Percentiles rank a stretch among this genome's conserved stretches.
Evolutionary conservation across 345 rosid genomes (phyloP).

Genomic region (Streptanthus diversifolius): DNA sequence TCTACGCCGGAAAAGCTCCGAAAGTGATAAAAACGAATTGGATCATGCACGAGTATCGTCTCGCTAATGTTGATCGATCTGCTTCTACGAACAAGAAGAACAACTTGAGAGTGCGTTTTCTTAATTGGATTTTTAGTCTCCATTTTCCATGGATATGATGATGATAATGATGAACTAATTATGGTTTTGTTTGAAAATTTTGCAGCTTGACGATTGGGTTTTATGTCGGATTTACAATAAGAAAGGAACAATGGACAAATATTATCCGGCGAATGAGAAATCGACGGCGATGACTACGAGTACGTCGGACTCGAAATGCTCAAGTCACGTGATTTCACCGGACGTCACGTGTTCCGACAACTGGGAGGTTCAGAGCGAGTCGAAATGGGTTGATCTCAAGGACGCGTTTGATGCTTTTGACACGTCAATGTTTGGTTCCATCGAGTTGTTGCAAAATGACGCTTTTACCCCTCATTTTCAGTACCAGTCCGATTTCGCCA

Average conservation of each 20-base stretch:
- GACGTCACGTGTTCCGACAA: conserved; percentile 43
- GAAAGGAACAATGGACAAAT: conserved; percentile 68
- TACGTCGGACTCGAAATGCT: conserved; percentile 50
- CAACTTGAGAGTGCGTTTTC: conserved; percentile 53
- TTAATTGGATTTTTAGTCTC: not conserved
- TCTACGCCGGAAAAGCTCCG: conserved; percentile 87
- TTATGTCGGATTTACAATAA: conserved; percentile 81
- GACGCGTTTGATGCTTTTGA: conserved; percentile 31
- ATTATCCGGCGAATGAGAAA: conserved; percentile 27
- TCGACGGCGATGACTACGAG: conserved; percentile 8
- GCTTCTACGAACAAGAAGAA: conserved; percentile 44
- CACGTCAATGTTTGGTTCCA: conserved; percentile 36
- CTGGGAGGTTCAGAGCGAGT: conserved; percentile 59
- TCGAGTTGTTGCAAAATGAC: conserved; percentile 47
- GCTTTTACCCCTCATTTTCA: conserved; percentile 43
- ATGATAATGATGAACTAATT: not conserved
- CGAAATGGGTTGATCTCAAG: conserved; percentile 38
- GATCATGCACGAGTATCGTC: conserved; percentile 98
- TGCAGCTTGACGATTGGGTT: conserved; percentile 91
- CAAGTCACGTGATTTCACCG: conserved; percentile 64
- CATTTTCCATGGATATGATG: not conserved
- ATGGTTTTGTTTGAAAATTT: not conserved
- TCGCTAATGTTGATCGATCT: conserved; percentile 76
- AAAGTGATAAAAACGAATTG: conserved; percentile 82
- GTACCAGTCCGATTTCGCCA: conserved; percentile 31